These are phyloP conservation scores for Coemansia sp. DNA, from an alignment of 192 early-diverging fungal species.

Conservation along the genomic window DNA sequence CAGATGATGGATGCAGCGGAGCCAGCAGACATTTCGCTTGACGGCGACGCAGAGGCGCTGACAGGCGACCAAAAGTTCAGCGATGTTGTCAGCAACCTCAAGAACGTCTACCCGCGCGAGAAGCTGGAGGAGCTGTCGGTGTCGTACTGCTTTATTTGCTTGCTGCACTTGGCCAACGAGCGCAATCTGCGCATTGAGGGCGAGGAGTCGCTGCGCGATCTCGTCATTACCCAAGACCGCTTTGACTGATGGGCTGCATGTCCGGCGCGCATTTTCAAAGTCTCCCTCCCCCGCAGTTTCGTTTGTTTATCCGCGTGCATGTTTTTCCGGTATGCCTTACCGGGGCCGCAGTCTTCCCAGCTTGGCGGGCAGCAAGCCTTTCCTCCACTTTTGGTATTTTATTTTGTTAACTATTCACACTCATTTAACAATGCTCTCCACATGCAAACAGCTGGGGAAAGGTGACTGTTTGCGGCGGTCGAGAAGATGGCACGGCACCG, in stretches of 20 bases:
- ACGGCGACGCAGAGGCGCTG: conserved; percentile 25
- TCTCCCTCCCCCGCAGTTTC: neutral
- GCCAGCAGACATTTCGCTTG: conserved; percentile 5
- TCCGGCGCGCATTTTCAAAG: neutral
- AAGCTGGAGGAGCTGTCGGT: conserved; percentile 89
- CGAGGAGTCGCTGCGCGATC: conserved; percentile 51
- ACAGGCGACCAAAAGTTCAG: conserved; percentile 71
- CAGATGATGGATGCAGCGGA: conserved; percentile 12
- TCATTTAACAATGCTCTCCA: neutral
- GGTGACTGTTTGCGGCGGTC: neutral
- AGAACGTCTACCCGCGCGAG: conserved; percentile 72
- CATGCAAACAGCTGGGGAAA: neutral
- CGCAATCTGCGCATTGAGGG: conserved; percentile 69
- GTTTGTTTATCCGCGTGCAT: neutral
- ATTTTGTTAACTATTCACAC: neutral
- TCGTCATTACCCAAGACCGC: conserved; percentile 51
- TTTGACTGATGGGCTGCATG: conserved; percentile 34
- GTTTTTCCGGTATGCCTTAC: conserved; percentile 6
- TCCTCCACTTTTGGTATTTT: conserved; percentile 3
- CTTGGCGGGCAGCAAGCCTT: neutral
- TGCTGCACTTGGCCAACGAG: conserved; percentile 96
- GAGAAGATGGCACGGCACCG: neutral
- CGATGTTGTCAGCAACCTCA: conserved; percentile 68
- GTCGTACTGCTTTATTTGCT: conserved; percentile 96
- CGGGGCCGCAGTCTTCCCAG: neutral